Evolutionary conservation across 768 basidiomycete genomes (phyloP).

Genomic region (Termitomyces sp.): DNA sequence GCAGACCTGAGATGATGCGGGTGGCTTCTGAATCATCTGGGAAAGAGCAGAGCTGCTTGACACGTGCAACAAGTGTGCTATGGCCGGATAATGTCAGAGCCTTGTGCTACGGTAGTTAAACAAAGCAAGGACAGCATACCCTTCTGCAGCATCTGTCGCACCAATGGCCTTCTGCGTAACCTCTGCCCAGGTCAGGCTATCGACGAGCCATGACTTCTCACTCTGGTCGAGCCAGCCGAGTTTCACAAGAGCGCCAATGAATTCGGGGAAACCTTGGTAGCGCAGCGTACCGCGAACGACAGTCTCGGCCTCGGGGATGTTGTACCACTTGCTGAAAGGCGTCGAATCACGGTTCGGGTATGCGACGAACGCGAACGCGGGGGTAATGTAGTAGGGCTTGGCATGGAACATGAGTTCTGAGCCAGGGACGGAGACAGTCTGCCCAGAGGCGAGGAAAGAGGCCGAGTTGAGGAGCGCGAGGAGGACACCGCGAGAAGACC

Average conservation of each 20-base stretch:
- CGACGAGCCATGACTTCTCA: slow-evolving; percentile 74
- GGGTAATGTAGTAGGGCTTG: slow-evolving; percentile 91
- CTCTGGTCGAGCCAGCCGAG: slow-evolving; percentile 82
- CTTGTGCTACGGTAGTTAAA: background rate
- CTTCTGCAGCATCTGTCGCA: slow-evolving; percentile 65
- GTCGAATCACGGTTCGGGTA: slow-evolving; percentile 96
- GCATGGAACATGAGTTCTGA: slow-evolving; percentile 87
- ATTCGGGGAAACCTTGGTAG: slow-evolving; percentile 96
- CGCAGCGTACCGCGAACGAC: slow-evolving; percentile 90
- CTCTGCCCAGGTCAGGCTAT: slow-evolving; percentile 78
- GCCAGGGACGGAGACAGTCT: slow-evolving; percentile 67
- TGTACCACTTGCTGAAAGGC: slow-evolving; percentile 88
- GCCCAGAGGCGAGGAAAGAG: slow-evolving; percentile 66
- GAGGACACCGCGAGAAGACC: slow-evolving; percentile 95
- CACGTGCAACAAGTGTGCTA: slow-evolving; percentile 70
- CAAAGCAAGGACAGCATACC: slow-evolving; percentile 35
- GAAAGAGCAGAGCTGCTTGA: slow-evolving; percentile 72
- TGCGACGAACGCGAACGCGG: slow-evolving; percentile 93
- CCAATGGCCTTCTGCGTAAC: slow-evolving; percentile 73
- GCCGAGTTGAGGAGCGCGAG: slow-evolving; percentile 92
- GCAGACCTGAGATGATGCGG: slow-evolving; percentile 85
- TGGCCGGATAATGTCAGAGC: background rate
- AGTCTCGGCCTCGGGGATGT: slow-evolving; percentile 91
- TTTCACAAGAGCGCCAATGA: slow-evolving; percentile 82
- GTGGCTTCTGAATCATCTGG: slow-evolving; percentile 63